Conservation (phyloP, 1,139 yeast genomes). For the Pichia sp. region DNA sequence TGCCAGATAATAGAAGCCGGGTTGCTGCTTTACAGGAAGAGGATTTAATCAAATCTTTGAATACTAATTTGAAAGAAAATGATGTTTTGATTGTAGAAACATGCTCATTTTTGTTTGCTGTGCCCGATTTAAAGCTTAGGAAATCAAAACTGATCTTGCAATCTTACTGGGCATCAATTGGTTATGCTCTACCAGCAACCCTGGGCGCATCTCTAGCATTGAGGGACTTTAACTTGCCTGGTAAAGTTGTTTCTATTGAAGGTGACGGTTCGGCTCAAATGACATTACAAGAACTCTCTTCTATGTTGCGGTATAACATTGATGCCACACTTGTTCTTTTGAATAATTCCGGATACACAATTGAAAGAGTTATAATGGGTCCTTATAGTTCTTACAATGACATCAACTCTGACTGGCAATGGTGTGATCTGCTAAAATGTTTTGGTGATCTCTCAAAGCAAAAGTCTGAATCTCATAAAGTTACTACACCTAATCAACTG, state of each 20-base stretch:
- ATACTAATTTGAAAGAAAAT: slow-evolving; percentile 39
- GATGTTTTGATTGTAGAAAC: slow-evolving; percentile 72
- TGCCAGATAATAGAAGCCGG: neutral
- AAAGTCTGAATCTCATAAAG: slow-evolving; percentile 14
- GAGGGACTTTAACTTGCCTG: slow-evolving; percentile 43
- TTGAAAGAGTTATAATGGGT: slow-evolving; percentile 78
- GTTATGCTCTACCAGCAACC: slow-evolving; percentile 79
- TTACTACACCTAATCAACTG: slow-evolving; percentile 32
- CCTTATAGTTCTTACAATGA: slow-evolving; percentile 75
- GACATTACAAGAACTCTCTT: slow-evolving; percentile 75
- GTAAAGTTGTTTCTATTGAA: slow-evolving; percentile 62
- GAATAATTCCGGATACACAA: slow-evolving; percentile 81
- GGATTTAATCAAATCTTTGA: slow-evolving; percentile 21
- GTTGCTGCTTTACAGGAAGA: slow-evolving; percentile 16
- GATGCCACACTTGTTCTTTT: slow-evolving; percentile 60
- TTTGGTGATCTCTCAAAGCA: slow-evolving; percentile 60
- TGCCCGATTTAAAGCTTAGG: slow-evolving; percentile 41
- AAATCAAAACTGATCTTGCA: slow-evolving; percentile 46
- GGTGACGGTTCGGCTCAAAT: slow-evolving; percentile 93
- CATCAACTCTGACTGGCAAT: slow-evolving; percentile 69
- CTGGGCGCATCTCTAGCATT: slow-evolving; percentile 70
- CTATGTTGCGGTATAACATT: slow-evolving; percentile 53
- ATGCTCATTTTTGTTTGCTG: slow-evolving; percentile 68
- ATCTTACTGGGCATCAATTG: slow-evolving; percentile 73
- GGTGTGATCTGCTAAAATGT: slow-evolving; percentile 56